Evolutionary conservation across 331 rosid species (phyloP).

Genomic region (Telfairia occidentalis): DNA sequence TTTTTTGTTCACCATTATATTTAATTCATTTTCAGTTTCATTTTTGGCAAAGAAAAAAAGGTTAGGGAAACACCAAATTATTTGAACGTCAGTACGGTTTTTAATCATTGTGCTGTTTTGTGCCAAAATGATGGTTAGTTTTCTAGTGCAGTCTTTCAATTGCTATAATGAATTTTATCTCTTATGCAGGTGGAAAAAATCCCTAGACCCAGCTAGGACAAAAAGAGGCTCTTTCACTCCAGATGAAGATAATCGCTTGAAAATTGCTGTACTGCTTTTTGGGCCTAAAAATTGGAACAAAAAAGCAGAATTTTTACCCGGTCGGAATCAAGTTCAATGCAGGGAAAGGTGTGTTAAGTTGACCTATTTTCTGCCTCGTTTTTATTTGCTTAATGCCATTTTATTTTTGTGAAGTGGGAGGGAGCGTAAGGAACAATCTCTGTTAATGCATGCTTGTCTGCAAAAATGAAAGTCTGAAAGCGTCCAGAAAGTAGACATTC

Average conservation of each 20-base stretch:
- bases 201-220: conserved; percentile 65
- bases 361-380: neutral
- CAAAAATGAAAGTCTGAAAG: neutral
- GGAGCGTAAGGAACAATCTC: neutral
- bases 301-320: conserved; percentile 72
- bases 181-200: conserved; percentile 68
- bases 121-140: neutral
- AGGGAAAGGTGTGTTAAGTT: conserved; percentile 67
- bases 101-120: neutral
- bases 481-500: too few species aligned
- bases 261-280: conserved; percentile 76
- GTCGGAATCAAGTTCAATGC: conserved; percentile 85
- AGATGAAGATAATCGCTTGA: conserved; percentile 65
- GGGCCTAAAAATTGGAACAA: conserved; percentile 80
- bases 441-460: neutral
- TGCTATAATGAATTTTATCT: conserved; percentile 4
- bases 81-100: neutral
- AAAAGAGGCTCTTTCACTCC: conserved; percentile 49
- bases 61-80: neutral
- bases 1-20: neutral
- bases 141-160: neutral
- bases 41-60: neutral
- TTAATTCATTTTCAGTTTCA: neutral
- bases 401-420: neutral
- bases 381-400: neutral